Evolutionary conservation across 495 filamentous ascomycete species (phyloP), one percentile per base, ranked within the genome.

Genomic region (Xylaria longipes): DNA sequence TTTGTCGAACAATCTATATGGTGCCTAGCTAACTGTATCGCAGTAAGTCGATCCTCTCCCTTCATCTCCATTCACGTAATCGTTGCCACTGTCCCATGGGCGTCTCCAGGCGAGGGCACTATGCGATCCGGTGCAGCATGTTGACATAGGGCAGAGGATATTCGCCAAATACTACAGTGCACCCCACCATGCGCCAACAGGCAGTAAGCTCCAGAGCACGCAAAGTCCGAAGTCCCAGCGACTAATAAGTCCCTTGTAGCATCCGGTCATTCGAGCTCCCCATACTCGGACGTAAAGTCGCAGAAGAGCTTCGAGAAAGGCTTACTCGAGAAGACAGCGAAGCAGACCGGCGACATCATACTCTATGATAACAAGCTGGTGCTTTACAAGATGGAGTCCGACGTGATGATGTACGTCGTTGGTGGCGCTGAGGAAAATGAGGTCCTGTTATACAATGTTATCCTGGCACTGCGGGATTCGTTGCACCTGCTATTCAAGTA

Each of bases 271-370:
- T 76, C 82, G 54, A 76, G 72, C 71, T 93, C 93, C 78, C 94
- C 97, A 52, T 98, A 97, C 83, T 90, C 94, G 27, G 93, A 93
- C 48, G 80, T 97, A 45, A 97, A 97, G 81, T 91, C 95, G 71
- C 96, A 99, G 81, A 96, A 94, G 76, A 88, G 92, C 7, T 99
- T 99, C 79, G 96, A 99, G 82, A 97, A 98, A 84, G 96, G 94
- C 17, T 88, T 99, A 31, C 83, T 97, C 56, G 93, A 96, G 71
- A 99, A 99, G 88, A 99, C 96, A 20, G 94, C 93, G 74, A 99
- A 99, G 85, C 93, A 95, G 77, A 93, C 89, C 31, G 93, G 91
- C 67, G 96, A 99, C 83, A 94, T 99, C 75, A 97, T 99, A 67
- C 89, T 98, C 61, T 98, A 97, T 84, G 96, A 98, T 82, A 94